Conservation (phyloP, 176 grass and related monocot species). For the Ampelocalamus luodianensis region DNA sequence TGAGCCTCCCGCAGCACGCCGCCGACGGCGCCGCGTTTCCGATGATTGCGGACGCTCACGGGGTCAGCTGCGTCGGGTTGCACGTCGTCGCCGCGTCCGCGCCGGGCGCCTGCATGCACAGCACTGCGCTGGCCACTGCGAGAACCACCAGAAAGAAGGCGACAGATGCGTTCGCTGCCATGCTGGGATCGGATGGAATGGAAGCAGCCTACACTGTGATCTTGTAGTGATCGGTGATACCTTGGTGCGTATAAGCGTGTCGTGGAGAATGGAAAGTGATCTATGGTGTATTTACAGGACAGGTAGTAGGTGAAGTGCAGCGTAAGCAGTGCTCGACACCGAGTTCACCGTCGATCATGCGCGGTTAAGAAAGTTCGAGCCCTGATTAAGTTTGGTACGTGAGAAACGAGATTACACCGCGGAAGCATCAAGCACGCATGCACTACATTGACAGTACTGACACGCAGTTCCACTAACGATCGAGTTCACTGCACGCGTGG, state of each 20-base stretch:
- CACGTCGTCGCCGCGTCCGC: slow-evolving; percentile 48
- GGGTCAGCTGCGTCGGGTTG: slow-evolving; percentile 66
- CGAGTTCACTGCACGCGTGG: background rate
- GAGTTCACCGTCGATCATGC: no score
- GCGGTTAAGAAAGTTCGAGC: background rate
- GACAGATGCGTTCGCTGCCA: slow-evolving; percentile 32
- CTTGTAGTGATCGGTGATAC: background rate
- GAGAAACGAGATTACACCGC: background rate
- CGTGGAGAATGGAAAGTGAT: background rate
- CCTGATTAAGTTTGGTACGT: background rate
- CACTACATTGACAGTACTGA: no score
- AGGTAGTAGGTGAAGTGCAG: slow-evolving; percentile 25
- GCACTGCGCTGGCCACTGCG: background rate
- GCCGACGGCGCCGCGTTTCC: slow-evolving; percentile 52
- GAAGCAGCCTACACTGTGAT: background rate
- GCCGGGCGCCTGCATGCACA: slow-evolving; percentile 12
- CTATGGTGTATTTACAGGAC: background rate
- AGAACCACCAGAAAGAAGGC: slow-evolving; percentile 32
- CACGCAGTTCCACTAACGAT: background rate
- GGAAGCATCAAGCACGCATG: slow-evolving; percentile 5
- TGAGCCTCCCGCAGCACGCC: slow-evolving; percentile 76
- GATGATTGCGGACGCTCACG: slow-evolving; percentile 73
- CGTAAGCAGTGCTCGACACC: no score
- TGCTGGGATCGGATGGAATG: background rate
- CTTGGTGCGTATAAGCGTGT: background rate